Evolutionary conservation across 106 monocot genomes (phyloP).

Genomic region (Dioscorea zingiberensis): DNA sequence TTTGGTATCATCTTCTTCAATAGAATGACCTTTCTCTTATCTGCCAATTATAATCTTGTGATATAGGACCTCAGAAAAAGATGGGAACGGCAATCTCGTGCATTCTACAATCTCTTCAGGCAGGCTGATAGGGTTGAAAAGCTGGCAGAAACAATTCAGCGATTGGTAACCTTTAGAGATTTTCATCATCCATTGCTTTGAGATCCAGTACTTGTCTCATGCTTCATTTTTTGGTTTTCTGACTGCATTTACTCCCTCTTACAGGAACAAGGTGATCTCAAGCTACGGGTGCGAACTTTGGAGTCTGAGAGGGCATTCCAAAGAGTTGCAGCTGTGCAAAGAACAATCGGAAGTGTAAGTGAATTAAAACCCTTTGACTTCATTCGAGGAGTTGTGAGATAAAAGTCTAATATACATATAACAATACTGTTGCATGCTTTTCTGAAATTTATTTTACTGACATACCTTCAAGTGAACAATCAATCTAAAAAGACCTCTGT

Average conservation of each 20-base stretch:
- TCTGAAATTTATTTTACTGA: no score
- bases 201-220: neutral
- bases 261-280: constrained; percentile 98
- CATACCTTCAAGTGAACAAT: no score
- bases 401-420: no score
- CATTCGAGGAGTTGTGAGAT: no score
- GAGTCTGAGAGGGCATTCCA: constrained; percentile 94
- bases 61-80: constrained; percentile 86
- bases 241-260: neutral
- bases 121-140: constrained; percentile 96
- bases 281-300: constrained; percentile 85
- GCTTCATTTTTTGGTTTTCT: neutral
- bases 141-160: constrained; percentile 78
- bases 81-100: constrained; percentile 83
- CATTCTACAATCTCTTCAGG: constrained; percentile 89
- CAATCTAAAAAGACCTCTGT: no score
- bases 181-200: neutral
- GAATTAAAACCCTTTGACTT: neutral
- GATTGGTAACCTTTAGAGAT: constrained; percentile 56
- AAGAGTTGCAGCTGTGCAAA: constrained; percentile 85
- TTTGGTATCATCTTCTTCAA: neutral
- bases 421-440: no score
- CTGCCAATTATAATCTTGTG: neutral
- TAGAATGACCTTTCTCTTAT: neutral
- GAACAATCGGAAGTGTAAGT: constrained; percentile 89